Evolutionary conservation across 768 basidiomycete species (phyloP), one percentile per base, ranked within the genome.

Genomic region (Sporobolomyces phaffii): DNA sequence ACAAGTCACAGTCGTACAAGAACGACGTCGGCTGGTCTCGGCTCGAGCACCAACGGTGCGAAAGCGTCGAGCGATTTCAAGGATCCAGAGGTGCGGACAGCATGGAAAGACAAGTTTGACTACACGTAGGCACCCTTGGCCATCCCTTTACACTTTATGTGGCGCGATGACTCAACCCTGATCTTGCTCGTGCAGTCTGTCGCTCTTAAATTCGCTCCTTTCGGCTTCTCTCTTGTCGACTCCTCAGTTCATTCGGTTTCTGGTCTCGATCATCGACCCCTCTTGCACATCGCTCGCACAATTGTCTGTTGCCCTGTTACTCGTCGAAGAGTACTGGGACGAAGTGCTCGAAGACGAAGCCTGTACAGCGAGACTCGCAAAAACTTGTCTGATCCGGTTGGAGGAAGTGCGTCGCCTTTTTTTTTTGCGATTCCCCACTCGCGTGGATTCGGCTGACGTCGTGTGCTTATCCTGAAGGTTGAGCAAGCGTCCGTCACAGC

Each of bases 101-200:
- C 38, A 7, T 71, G 70, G 70, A 56, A 60, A 18, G 56, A 47
- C 13, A 64, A 64, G 45, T 71, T 59, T 45, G 53, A 64, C 26
- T 71, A 67, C 44, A 71, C 65, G 65, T 71, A 38, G 10, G 38
- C 38, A 9, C 17, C 38, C 38, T 38, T 38, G 38, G 17, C 38
- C 17, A 9, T 9, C 38, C 9, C 17, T 17, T 9, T 38, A 38
- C 38, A 38, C 17, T 17, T 38, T 38, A 9, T 17, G 17, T 38
- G 38, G 38, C n/a, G n/a, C n/a, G n/a, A n/a, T n/a, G n/a, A n/a
- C n/a, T n/a, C n/a, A n/a, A n/a, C n/a, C 44, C 31, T 57, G 29
- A 48, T 10, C 13, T 5, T 5, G 8, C 11, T 13, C 7, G 3
- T 7, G 6, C 63, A 72, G 66, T 0, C 40, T 68, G 13, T 28